A percentile compares a stretch with the other conserved stretches of the same genome.
Evolutionary conservation across 2,329 filamentous ascomycete genomes (phyloP).

Genomic region (Scytalidium lignicola): DNA sequence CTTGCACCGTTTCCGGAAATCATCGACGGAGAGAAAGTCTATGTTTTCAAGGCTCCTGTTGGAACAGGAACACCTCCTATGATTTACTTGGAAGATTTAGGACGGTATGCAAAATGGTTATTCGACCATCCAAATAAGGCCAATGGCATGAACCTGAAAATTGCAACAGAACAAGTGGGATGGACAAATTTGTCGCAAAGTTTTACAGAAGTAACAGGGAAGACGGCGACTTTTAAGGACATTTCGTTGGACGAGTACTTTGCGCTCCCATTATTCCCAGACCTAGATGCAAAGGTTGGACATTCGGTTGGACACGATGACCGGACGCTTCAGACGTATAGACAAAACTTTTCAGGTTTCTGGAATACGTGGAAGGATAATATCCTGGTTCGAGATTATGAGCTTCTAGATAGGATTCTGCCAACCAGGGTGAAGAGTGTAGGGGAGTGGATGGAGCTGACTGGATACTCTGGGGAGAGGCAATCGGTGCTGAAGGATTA

Average conservation of each 20-base stretch:
- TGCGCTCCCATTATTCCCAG: conserved; percentile 4
- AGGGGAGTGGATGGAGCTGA: conserved; percentile 14
- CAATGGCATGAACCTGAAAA: conserved; percentile 19
- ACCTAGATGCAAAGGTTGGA: conserved; percentile 14
- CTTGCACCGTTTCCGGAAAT: conserved; percentile 8
- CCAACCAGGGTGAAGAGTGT: conserved; percentile 15
- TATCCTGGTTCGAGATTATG: conserved; percentile 14
- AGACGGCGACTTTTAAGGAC: conserved; percentile 13
- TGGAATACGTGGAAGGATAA: conserved; percentile 16
- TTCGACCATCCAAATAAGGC: conserved; percentile 18
- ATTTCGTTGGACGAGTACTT: conserved; percentile 16
- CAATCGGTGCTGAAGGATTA: conserved; percentile 13
- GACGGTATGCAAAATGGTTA: conserved; percentile 21
- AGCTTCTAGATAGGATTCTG: conserved; percentile 17
- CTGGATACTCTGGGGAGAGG: conserved; percentile 11
- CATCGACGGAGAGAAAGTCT: too few relatives aligned
- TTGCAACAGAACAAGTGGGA: conserved; percentile 19
- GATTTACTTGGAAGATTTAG: conserved; percentile 22
- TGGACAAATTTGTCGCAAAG: conserved; percentile 12
- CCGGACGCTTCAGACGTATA: conserved; percentile 11
- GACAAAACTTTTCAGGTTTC: conserved; percentile 19
- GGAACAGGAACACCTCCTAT: conserved; percentile 12
- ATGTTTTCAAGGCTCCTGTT: conserved; percentile 14
- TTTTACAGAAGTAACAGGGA: conserved; percentile 15
- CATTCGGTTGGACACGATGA: conserved; percentile 12